These are phyloP conservation scores for Ophiostoma novo-ulmi DNA, from an alignment of 2,329 filamentous ascomycete species.

Conservation along the genomic window DNA sequence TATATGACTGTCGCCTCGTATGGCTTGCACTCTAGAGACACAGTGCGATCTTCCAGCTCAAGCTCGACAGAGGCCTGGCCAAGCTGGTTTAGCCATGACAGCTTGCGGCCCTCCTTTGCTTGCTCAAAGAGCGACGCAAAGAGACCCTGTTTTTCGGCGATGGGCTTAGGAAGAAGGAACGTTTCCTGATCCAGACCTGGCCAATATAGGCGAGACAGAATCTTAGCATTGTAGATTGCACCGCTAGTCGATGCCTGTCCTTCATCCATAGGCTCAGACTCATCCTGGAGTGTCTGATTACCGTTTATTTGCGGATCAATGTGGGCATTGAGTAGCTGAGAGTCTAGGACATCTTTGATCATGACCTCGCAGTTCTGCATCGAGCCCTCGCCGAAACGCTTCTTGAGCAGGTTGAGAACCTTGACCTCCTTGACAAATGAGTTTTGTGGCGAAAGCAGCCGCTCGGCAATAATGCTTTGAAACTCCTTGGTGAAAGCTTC, in stretches of 20 bases:
- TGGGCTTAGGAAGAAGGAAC: constrained; percentile 58
- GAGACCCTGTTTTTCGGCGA: constrained; percentile 56
- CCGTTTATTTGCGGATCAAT: background rate
- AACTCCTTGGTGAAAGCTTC: constrained; percentile 94
- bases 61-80: constrained; percentile 77
- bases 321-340: constrained; percentile 50
- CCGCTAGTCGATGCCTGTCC: constrained; percentile 25
- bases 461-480: constrained; percentile 79
- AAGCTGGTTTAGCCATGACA: constrained; percentile 81
- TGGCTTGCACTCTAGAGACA: constrained; percentile 67
- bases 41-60: constrained; percentile 72
- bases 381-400: constrained; percentile 77
- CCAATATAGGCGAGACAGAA: constrained; percentile 92
- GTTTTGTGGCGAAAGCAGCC: constrained; percentile 62
- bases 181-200: constrained; percentile 68
- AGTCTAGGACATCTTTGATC: constrained; percentile 88
- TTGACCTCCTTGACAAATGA: constrained; percentile 74
- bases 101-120: constrained; percentile 76
- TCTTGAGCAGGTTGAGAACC: constrained; percentile 80
- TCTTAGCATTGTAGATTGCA: constrained; percentile 64
- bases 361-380: constrained; percentile 96
- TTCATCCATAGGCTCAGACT: constrained; percentile 25
- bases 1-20: constrained; percentile 87
- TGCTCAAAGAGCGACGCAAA: constrained; percentile 74
- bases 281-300: constrained; percentile 18